Evolutionary conservation across 179 eudicot species (phyloP), one percentile per base, ranked within the genome.

Genomic region (Gypsophila paniculata): DNA sequence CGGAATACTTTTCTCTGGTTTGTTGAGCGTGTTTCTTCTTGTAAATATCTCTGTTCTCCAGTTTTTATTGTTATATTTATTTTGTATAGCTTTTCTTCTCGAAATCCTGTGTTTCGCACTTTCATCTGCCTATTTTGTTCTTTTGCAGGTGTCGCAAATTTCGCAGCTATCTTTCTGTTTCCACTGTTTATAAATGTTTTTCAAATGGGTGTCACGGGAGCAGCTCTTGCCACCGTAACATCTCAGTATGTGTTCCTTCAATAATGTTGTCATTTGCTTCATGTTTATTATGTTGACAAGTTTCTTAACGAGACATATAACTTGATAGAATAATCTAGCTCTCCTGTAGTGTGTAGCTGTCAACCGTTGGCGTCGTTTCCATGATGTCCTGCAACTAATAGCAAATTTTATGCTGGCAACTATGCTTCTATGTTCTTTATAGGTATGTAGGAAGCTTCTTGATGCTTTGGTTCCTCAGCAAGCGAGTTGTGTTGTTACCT

Each of bases 201-300:
- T 75, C 81, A 80, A 68, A 77, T 89, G 83, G 97, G 98, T 71
- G 88, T 88, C 70, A 71, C 80, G 75, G 98, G 98, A 83, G 98
- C 98, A 59, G 98, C 98, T 63, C 83, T 86, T 75, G 82, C 97
- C 68, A 86, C 96, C 34, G 93, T 91, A 70, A 58, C 87, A 19
- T 93, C 98, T 72, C 98, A 93, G 97, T 93, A 84, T 73, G 98
- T 82, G 38, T 25, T 39, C 6, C 55, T 78, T 59, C 34, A 21
- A 63, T 75, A 19, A 26, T 21, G 61, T 17, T 65, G 46, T 65
- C 36, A 63, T 38, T 38, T 36, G 42, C 18, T 3, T 32, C 65
- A 17, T 62, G 52, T 64, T 3, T 42, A 9, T 38, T 42, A 19
- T 64, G 68, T 42, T 64, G 48, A 22, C 52, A 38, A 61, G 19